Conservation (phyloP, 805 yeast genomes). For the Candida boidinii region DNA sequence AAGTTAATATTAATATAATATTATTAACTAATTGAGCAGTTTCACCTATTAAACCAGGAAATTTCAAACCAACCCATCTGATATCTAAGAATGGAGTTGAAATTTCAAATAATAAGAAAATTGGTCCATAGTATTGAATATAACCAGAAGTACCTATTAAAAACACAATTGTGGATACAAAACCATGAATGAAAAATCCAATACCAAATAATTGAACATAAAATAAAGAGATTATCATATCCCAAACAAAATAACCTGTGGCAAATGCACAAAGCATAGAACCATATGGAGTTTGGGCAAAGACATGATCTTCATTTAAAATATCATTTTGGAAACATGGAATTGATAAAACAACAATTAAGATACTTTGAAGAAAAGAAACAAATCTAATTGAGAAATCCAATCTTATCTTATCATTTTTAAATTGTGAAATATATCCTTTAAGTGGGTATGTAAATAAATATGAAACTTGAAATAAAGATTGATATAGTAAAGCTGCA, state of each 20-base stretch:
- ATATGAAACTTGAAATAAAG: constrained; percentile 15
- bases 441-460: constrained; percentile 15
- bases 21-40: constrained; percentile 24
- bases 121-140: constrained; percentile 26
- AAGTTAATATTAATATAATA: constrained; percentile 22
- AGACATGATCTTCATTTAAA: constrained; percentile 20
- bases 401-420: constrained; percentile 10
- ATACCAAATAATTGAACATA: constrained; percentile 23
- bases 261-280: constrained; percentile 22
- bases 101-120: constrained; percentile 26
- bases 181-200: constrained; percentile 28
- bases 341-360: constrained; percentile 21
- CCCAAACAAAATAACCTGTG: constrained; percentile 28
- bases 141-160: constrained; percentile 16
- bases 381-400: constrained; percentile 26
- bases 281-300: constrained; percentile 26
- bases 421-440: constrained; percentile 9
- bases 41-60: constrained; percentile 18
- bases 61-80: constrained; percentile 29
- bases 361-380: constrained; percentile 23
- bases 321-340: constrained; percentile 22
- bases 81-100: constrained; percentile 29
- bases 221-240: constrained; percentile 19
- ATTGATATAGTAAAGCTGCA: constrained; percentile 20
- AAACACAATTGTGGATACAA: constrained; percentile 24